Evolutionary conservation across 495 filamentous ascomycete genomes (phyloP).

Genomic region (Tricharina praecox): DNA sequence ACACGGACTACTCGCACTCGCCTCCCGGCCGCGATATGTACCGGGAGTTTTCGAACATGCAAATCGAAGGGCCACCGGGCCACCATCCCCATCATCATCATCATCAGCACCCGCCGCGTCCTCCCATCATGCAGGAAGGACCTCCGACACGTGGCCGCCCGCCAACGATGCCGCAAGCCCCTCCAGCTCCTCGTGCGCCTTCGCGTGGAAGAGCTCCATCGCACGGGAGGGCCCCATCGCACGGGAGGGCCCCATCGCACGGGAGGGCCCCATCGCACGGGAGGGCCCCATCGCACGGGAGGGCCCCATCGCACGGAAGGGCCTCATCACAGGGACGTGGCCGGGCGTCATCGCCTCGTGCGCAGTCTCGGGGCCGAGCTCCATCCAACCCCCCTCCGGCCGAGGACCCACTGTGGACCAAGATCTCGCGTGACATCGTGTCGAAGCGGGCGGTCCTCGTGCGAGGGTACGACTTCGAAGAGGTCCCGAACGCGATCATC

Average conservation of each 20-base stretch:
- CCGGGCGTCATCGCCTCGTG: no score
- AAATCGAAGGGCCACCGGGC: background rate
- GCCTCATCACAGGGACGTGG: no score
- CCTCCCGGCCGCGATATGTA: conserved; percentile 2
- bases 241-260: no score
- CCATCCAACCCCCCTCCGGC: conserved; percentile 5
- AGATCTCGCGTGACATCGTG: conserved; percentile 26
- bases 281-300: no score
- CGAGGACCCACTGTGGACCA: conserved; percentile 23
- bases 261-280: no score
- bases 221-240: no score
- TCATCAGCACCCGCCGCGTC: conserved; percentile 5
- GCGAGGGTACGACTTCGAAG: conserved; percentile 21
- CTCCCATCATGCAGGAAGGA: conserved; percentile 8
- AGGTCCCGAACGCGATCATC: conserved; percentile 20
- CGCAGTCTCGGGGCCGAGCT: background rate
- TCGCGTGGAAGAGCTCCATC: background rate
- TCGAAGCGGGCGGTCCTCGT: conserved; percentile 22
- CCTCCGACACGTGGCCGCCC: background rate
- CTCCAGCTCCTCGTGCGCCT: conserved; percentile 10
- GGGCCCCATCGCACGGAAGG: no score
- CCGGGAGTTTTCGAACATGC: background rate
- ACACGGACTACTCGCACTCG: conserved; percentile 2
- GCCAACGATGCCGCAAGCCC: conserved; percentile 3
- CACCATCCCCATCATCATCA: conserved; percentile 12